phyloP scores from a whole-genome alignment of 2,329 filamentous ascomycete genomes.

The Penicillium psychrosexuale region DNA sequence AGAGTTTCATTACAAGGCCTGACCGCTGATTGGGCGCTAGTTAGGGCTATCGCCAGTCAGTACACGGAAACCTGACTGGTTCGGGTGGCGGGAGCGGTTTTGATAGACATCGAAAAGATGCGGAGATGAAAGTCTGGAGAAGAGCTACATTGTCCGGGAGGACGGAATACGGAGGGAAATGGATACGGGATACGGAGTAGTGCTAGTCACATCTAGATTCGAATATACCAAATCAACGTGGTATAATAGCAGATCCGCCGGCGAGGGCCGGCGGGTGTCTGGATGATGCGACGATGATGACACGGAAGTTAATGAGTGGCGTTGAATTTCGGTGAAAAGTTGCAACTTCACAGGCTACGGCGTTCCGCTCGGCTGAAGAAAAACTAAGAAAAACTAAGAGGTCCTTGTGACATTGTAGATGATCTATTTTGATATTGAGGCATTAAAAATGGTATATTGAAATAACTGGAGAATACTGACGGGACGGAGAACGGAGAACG shows the following conservation, averaged over 20 bases:
- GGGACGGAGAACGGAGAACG: too few relatives aligned
- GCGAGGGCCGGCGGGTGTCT: conserved; percentile 17
- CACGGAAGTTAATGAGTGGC: conserved; percentile 17
- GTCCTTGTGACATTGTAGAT: background rate
- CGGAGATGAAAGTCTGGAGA: conserved; percentile 10
- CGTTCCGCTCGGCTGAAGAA: conserved; percentile 4
- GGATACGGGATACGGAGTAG: too few relatives aligned
- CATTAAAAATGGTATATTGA: conserved; percentile 3
- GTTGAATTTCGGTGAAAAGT: conserved; percentile 7
- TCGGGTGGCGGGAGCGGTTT: conserved; percentile 1
- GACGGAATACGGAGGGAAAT: background rate
- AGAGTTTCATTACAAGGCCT: conserved; percentile 6
- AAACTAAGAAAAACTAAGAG: background rate
- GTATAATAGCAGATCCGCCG: conserved; percentile 8
- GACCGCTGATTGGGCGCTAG: conserved; percentile 6
- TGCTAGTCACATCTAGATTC: background rate
- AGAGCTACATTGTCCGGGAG: background rate
- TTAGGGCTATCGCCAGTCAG: conserved; percentile 2
- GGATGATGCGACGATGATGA: conserved; percentile 29
- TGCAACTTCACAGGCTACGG: conserved; percentile 4
- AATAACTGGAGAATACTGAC: background rate
- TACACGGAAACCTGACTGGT: background rate
- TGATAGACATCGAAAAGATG: background rate
- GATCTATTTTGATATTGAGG: conserved; percentile 9
- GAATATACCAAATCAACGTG: background rate